phyloP scores from a whole-genome alignment of 768 basidiomycete genomes.

The Calvatia gigantea region DNA sequence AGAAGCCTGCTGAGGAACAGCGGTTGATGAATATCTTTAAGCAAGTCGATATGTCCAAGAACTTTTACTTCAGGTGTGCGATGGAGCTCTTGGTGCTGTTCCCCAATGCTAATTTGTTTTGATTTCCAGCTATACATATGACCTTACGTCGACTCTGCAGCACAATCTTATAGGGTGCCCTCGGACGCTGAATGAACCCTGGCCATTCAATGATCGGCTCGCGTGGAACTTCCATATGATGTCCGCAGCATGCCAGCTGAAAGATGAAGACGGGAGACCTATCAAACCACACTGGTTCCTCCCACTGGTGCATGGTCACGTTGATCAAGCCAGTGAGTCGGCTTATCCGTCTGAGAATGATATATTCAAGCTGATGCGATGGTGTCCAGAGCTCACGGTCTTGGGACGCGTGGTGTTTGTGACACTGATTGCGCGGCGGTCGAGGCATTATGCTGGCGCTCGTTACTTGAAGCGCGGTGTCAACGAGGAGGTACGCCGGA shows the following conservation, averaged over 20 bases:
- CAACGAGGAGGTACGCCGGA: conserved; percentile 71
- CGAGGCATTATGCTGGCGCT: conserved; percentile 93
- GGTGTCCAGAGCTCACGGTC: conserved; percentile 76
- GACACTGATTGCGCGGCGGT: conserved; percentile 91
- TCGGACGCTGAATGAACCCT: conserved; percentile 40
- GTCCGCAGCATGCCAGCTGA: conserved; percentile 52
- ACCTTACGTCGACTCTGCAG: conserved; percentile 94
- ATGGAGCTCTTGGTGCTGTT: not conserved
- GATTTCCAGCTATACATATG: conserved; percentile 81
- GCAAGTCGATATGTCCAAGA: conserved; percentile 97
- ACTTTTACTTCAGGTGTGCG: conserved; percentile 92
- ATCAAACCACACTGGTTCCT: conserved; percentile 78
- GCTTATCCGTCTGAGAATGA: not conserved
- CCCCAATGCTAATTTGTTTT: conserved; percentile 8
- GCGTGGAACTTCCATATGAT: conserved; percentile 96
- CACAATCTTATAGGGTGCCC: conserved; percentile 72
- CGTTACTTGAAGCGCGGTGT: conserved; percentile 93
- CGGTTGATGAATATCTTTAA: conserved; percentile 88
- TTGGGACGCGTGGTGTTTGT: conserved; percentile 89
- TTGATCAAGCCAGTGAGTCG: conserved; percentile 92
- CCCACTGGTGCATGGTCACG: conserved; percentile 91
- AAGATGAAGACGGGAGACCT: conserved; percentile 26
- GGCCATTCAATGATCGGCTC: conserved; percentile 82
- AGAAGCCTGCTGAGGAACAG: conserved; percentile 86
- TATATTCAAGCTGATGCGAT: not conserved